Conservation (phyloP, 495 filamentous ascomycete species). For the Aspergillus coremiiformis region DNA sequence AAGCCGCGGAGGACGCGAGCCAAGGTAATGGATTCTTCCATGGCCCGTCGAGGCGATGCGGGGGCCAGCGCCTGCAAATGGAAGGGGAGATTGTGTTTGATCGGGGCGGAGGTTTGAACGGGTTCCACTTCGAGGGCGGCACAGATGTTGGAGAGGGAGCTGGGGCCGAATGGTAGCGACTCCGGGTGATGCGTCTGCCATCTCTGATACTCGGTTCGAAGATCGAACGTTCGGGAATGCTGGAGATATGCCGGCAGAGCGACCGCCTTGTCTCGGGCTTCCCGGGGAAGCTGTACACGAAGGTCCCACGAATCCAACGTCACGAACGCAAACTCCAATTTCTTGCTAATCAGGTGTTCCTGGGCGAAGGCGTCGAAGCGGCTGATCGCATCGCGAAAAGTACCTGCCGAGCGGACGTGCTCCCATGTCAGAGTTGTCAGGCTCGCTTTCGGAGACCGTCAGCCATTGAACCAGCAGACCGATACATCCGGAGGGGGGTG, state of each 20-base stretch:
- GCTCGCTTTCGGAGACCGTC: slow-evolving; percentile 58
- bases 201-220: slow-evolving; percentile 92
- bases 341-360: slow-evolving; percentile 76
- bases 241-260: slow-evolving; percentile 94
- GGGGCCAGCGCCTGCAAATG: slow-evolving; percentile 94
- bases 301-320: slow-evolving; percentile 98
- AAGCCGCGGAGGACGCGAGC: slow-evolving; percentile 85
- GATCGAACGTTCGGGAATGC: slow-evolving; percentile 93
- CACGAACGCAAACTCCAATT: slow-evolving; percentile 94
- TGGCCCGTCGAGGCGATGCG: slow-evolving; percentile 91
- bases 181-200: slow-evolving; percentile 99
- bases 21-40: slow-evolving; percentile 94
- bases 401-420: slow-evolving; percentile 91
- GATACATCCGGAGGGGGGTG: slow-evolving; percentile 8
- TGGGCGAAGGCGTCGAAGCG: slow-evolving; percentile 88
- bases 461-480: slow-evolving; percentile 23
- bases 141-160: slow-evolving; percentile 92
- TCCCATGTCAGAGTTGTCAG: slow-evolving; percentile 98
- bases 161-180: slow-evolving; percentile 92
- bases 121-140: slow-evolving; percentile 95
- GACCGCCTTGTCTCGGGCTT: slow-evolving; percentile 95
- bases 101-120: slow-evolving; percentile 90
- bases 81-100: slow-evolving; percentile 98
- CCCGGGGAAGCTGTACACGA: slow-evolving; percentile 91
- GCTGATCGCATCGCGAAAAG: slow-evolving; percentile 93